Percentiles rank a stretch among this genome's conserved stretches.
These are phyloP conservation scores for Draba incana DNA, from an alignment of 345 rosid species.

Conservation along the genomic window DNA sequence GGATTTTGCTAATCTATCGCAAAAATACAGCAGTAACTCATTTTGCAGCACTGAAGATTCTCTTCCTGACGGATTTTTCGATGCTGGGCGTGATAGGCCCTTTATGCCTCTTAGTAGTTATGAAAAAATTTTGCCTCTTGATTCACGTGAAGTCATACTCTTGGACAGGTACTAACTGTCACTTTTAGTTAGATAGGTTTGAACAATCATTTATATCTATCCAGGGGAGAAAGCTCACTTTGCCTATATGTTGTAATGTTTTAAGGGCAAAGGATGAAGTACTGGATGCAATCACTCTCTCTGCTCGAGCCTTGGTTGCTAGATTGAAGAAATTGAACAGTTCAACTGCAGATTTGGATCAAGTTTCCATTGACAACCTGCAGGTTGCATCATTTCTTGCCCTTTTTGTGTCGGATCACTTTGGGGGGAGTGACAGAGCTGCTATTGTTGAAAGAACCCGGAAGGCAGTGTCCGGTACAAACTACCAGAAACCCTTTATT, in stretches of 20 bases:
- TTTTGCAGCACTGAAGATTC: constrained; percentile 76
- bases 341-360: constrained; percentile 49
- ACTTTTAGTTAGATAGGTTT: neutral
- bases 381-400: constrained; percentile 81
- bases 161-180: constrained; percentile 72
- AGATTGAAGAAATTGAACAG: constrained; percentile 58
- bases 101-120: constrained; percentile 67
- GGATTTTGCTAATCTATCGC: constrained; percentile 51
- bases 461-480: constrained; percentile 78
- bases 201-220: neutral
- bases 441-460: constrained; percentile 66
- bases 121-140: constrained; percentile 63
- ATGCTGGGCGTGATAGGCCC: constrained; percentile 96
- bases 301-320: constrained; percentile 69
- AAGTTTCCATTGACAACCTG: constrained; percentile 51
- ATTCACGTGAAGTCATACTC: constrained; percentile 95
- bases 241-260: constrained; percentile 23
- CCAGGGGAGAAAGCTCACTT: constrained; percentile 11
- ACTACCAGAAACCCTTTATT: constrained; percentile 80
- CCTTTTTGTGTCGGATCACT: constrained; percentile 94
- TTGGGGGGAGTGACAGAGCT: constrained; percentile 92
- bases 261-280: constrained; percentile 82
- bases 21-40: constrained; percentile 68
- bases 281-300: constrained; percentile 73
- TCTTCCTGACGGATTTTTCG: constrained; percentile 92